Conservation (phyloP, 768 basidiomycete genomes). For the Leccinum arenicola region DNA sequence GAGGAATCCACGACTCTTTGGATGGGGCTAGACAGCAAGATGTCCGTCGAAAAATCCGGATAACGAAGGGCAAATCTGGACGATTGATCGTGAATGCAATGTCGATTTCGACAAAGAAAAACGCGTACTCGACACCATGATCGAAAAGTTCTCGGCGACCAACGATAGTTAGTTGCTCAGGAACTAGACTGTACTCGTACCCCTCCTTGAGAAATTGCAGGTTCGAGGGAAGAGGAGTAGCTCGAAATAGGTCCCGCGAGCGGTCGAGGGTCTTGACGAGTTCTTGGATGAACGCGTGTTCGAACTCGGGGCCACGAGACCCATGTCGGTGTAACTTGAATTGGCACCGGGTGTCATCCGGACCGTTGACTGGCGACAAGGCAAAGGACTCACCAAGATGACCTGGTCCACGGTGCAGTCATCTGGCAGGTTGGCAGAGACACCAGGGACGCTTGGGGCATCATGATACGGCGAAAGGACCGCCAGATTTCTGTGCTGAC, state of each 20-base stretch:
- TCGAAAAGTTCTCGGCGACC: constrained; percentile 40
- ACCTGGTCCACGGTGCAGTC: constrained; percentile 41
- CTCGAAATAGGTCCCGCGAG: constrained; percentile 21
- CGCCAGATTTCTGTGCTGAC: constrained; percentile 21
- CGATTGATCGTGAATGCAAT: not conserved
- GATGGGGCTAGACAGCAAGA: constrained; percentile 12
- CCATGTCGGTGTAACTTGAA: constrained; percentile 42
- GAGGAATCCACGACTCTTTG: constrained; percentile 38
- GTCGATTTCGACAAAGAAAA: not conserved
- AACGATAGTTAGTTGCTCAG: constrained; percentile 36
- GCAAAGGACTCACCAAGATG: constrained; percentile 29
- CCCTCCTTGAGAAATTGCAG: constrained; percentile 38
- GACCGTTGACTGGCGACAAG: too few species aligned
- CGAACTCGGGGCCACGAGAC: constrained; percentile 35
- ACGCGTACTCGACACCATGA: constrained; percentile 36
- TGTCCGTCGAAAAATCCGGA: constrained; percentile 19
- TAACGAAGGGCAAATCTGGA: constrained; percentile 23
- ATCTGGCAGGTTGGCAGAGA: constrained; percentile 30
- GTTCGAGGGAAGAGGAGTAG: constrained; percentile 30
- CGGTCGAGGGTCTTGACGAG: constrained; percentile 33
- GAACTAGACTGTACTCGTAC: constrained; percentile 33
- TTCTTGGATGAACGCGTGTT: constrained; percentile 31
- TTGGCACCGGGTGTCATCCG: not conserved
- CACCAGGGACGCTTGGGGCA: constrained; percentile 28
- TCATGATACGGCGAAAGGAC: constrained; percentile 38